Evolutionary conservation across 345 rosid genomes (phyloP).

Genomic region (Raphanus raphanistrum): DNA sequence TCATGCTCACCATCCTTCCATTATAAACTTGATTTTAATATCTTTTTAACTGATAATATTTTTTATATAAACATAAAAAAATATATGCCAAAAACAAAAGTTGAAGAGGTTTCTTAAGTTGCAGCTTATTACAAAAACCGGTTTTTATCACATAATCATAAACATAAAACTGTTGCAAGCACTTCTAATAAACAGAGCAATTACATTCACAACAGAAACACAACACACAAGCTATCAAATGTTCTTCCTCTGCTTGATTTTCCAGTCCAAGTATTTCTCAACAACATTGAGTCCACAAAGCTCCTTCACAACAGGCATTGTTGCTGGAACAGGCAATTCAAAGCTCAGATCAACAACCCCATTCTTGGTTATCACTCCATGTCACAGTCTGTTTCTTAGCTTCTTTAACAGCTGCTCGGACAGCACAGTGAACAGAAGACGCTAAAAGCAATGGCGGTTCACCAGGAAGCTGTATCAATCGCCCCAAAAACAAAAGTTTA

Average conservation of each 20-base stretch:
- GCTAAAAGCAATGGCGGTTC: constrained; percentile 93
- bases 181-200: background rate
- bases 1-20: background rate
- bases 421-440: constrained; percentile 78
- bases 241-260: constrained; percentile 23
- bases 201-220: background rate
- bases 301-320: constrained; percentile 78
- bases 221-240: constrained; percentile 2
- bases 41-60: background rate
- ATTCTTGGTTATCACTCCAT: constrained; percentile 46
- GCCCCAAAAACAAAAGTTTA: constrained; percentile 32
- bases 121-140: constrained; percentile 13
- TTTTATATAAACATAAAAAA: background rate
- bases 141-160: background rate
- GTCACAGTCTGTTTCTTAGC: constrained; percentile 58
- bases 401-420: constrained; percentile 71
- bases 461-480: constrained; percentile 75
- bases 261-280: constrained; percentile 66
- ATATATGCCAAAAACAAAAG: background rate
- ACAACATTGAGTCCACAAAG: constrained; percentile 68
- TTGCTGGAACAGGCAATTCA: constrained; percentile 78
- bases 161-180: background rate
- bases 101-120: background rate
- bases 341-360: constrained; percentile 34
- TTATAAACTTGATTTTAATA: background rate